A percentile compares a stretch with the other conserved stretches of the same genome.
Conservation (phyloP, 345 rosid genomes). For the Eucalyptus sp. region DNA sequence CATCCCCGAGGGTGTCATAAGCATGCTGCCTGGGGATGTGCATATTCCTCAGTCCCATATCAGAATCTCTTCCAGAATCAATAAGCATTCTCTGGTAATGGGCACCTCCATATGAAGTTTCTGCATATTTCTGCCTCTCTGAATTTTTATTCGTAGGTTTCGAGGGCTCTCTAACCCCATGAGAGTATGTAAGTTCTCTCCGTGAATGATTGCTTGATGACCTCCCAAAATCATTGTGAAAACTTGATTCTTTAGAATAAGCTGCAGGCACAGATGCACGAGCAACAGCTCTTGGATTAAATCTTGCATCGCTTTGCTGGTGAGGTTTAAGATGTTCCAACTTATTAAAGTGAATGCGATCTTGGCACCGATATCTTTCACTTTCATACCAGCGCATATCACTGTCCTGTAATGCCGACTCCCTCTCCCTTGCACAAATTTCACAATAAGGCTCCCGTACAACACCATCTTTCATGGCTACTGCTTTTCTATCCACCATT, state of each 20-base stretch:
- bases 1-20: conserved; percentile 14
- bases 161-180: conserved; percentile 14
- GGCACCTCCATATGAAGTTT: conserved; percentile 8
- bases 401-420: neutral
- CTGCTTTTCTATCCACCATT: conserved; percentile 10
- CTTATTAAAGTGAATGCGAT: conserved; percentile 11
- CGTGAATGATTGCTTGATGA: conserved; percentile 15
- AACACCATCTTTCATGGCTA: conserved; percentile 18
- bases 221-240: conserved; percentile 19
- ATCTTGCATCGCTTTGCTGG: conserved; percentile 14
- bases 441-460: conserved; percentile 23
- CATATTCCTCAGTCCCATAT: conserved; percentile 11
- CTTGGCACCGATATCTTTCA: conserved; percentile 18
- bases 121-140: conserved; percentile 13
- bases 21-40: conserved; percentile 2
- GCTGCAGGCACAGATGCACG: conserved; percentile 7
- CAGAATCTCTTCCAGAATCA: conserved; percentile 15
- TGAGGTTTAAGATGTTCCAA: conserved; percentile 7
- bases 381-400: conserved; percentile 11
- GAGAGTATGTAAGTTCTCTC: conserved; percentile 12
- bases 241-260: conserved; percentile 10
- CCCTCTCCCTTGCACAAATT: conserved; percentile 3
- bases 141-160: conserved; percentile 18
- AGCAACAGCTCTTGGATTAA: conserved; percentile 18
- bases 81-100: conserved; percentile 9